phyloP scores from a whole-genome alignment of 768 basidiomycete genomes.

The Hygrocybe punicea region DNA sequence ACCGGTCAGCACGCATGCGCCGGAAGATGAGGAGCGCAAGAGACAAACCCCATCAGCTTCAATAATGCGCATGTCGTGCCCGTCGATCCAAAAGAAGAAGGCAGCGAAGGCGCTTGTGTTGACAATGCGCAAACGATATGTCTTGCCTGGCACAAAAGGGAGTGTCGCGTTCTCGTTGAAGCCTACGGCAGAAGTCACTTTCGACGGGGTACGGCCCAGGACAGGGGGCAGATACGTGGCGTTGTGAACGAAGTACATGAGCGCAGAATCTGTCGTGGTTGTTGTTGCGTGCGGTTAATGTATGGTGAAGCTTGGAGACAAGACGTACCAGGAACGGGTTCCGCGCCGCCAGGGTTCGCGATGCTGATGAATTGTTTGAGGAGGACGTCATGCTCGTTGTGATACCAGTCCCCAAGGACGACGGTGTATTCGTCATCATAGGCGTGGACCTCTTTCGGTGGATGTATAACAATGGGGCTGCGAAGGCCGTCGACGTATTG shows the following conservation, averaged over 20 bases:
- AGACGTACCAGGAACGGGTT: constrained; percentile 76
- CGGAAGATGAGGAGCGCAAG: background rate
- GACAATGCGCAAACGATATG: constrained; percentile 83
- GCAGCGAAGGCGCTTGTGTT: constrained; percentile 74
- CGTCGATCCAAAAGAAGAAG: constrained; percentile 88
- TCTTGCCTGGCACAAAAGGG: constrained; percentile 81
- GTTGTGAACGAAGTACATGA: constrained; percentile 83
- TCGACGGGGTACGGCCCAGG: constrained; percentile 45
- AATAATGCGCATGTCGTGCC: constrained; percentile 80
- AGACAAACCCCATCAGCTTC: constrained; percentile 75
- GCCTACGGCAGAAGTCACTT: constrained; percentile 60
- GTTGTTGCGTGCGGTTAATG: background rate
- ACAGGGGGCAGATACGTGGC: constrained; percentile 64
- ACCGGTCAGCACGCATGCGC: background rate
- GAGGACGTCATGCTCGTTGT: constrained; percentile 63
- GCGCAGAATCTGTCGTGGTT: constrained; percentile 54
- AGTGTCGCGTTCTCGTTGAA: constrained; percentile 88
- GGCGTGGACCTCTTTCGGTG: constrained; percentile 55
- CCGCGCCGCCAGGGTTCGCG: constrained; percentile 77
- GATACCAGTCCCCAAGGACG: constrained; percentile 90
- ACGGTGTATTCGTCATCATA: constrained; percentile 94
- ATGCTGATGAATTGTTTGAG: constrained; percentile 64
- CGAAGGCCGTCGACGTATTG: constrained; percentile 94
- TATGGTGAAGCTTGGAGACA: background rate
- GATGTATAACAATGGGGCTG: constrained; percentile 79